Conservation (phyloP, 257 asterid genomes). For the Lavandula angustifolia region DNA sequence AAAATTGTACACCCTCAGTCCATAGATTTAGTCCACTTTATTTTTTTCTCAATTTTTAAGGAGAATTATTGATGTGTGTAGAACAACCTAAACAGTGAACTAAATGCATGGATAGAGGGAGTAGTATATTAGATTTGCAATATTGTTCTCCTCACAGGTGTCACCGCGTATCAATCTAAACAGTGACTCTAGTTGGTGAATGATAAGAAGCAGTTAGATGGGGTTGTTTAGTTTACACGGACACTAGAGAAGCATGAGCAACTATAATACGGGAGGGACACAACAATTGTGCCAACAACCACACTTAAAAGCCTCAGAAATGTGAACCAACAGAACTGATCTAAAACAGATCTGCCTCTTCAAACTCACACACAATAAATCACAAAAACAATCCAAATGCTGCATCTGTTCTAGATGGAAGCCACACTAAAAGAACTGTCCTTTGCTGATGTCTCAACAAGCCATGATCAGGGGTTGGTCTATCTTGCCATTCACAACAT, state of each 20-base stretch:
- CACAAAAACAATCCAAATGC: constrained; percentile 1
- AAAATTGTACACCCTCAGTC: not conserved
- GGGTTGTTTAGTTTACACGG: constrained; percentile 22
- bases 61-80: too few species aligned
- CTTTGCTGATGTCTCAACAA: constrained; percentile 31
- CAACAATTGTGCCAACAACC: constrained; percentile 49
- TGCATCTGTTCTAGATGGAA: constrained; percentile 1
- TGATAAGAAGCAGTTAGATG: constrained; percentile 37
- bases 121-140: too few species aligned
- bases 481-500: not conserved
- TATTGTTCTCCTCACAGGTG: too few species aligned
- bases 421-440: not conserved
- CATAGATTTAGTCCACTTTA: too few species aligned
- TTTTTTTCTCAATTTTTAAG: too few species aligned
- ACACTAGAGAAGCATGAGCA: constrained; percentile 59
- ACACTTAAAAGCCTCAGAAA: constrained; percentile 19
- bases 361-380: not conserved
- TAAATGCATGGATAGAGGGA: too few species aligned
- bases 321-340: constrained; percentile 28
- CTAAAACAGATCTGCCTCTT: constrained; percentile 26
- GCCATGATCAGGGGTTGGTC: constrained; percentile 37
- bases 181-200: not conserved
- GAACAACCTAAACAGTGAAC: too few species aligned
- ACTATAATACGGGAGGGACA: constrained; percentile 41
- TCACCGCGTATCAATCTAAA: too few species aligned